Base-by-base conservation (phyloP, 2,329 filamentous ascomycete species). In the Gaeumannomyces tritici region DNA sequence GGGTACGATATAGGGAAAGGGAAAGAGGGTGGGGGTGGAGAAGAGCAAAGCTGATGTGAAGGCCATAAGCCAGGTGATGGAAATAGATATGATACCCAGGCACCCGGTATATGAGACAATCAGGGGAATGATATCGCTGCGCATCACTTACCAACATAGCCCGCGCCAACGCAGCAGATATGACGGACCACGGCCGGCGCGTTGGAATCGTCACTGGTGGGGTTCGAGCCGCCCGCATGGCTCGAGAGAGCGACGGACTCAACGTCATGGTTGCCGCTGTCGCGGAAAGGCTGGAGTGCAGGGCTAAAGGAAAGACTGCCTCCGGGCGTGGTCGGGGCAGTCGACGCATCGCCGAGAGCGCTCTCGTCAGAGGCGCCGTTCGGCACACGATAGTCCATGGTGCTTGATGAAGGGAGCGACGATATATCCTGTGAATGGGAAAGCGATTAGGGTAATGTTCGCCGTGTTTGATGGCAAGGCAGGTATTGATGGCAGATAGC, bases 81-180 rank as follows among this genome's bases (percentile, higher is more conserved):
- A n/a, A n/a, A 51, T 51, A 21, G 6, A 9, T 11, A 55, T 15
- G 55, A 15, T 15, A 24, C 24, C 24, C 15, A 31, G 59, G 5
- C 2, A 51, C 31, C 13, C 4, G 33, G 33, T 13, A 35, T 1
- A 12, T 13, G 33, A 35, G 33, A 11, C 29, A 56, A 9, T 57
- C 28, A 13, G 11, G 24, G 55, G 9, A 58, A 18, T 42, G 24
- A 8, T 2, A 15, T 51, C 24, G 33, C 12, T n/a, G 21, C 6
- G 21, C 26, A 47, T 54, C 55, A 79, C 86, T 69, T 79, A 90
- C 86, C 88, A 66, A 91, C 87, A 72, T 91, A 91, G 67, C 89
- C 89, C 67, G 89, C 89, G 60, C 89, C 89, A 65, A 91, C 85
- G 70, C 87, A 90, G 74, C 88, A 90, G 61, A 91, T 85, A 69